phyloP scores from a whole-genome alignment of 306 rosid genomes.

The Quercus alba region DNA sequence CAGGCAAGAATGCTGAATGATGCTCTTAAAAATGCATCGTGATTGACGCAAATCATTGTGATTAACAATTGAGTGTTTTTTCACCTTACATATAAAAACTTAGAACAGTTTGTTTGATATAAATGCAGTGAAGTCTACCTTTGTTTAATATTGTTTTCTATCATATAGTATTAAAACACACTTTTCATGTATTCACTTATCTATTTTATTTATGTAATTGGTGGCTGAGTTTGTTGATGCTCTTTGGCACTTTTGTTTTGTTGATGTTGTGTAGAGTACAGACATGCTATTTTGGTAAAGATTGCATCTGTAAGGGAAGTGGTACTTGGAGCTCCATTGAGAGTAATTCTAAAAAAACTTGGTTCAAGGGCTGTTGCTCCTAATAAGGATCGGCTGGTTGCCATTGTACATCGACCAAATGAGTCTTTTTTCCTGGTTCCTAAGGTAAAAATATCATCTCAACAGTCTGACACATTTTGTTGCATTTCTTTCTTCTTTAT shows the following conservation, averaged over 20 bases:
- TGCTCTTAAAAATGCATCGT: neutral
- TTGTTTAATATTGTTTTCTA: neutral
- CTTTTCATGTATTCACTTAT: neutral
- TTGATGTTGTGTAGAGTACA: conserved; percentile 62
- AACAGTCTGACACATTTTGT: neutral
- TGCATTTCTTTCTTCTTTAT: neutral
- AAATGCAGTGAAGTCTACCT: neutral
- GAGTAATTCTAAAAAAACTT: conserved; percentile 70
- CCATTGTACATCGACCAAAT: conserved; percentile 87
- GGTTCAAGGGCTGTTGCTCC: conserved; percentile 54
- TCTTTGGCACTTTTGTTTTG: conserved; percentile 15
- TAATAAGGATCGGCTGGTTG: conserved; percentile 51
- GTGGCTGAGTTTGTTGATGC: conserved; percentile 14
- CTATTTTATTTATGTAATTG: neutral
- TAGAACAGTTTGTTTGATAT: neutral
- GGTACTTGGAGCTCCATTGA: conserved; percentile 93
- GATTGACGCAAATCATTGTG: neutral
- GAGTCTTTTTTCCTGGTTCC: conserved; percentile 86
- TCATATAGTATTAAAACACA: neutral
- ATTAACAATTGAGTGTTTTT: neutral
- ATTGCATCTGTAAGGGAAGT: conserved; percentile 90
- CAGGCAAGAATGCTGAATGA: neutral
- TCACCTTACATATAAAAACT: neutral
- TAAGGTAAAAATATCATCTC: conserved; percentile 44
- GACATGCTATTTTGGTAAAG: conserved; percentile 68